These are phyloP conservation scores for Penicillium psychrofluorescens DNA, from an alignment of 495 filamentous ascomycete genomes.

Conservation along the genomic window DNA sequence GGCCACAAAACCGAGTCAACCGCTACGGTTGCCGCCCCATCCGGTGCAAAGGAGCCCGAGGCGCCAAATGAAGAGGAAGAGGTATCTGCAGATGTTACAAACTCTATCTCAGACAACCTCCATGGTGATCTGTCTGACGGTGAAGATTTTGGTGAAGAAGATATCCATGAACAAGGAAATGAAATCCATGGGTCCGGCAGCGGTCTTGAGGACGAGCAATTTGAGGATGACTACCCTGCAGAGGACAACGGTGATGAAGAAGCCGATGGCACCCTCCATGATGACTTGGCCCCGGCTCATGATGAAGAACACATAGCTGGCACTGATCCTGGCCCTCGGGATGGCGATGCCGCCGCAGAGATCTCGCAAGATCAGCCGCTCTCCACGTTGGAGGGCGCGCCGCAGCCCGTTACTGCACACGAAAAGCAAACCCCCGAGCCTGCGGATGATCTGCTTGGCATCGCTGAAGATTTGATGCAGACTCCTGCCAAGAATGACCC, in stretches of 20 bases:
- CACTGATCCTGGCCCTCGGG: constrained; percentile 10
- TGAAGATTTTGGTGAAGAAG: constrained; percentile 9
- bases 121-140: constrained; percentile 2
- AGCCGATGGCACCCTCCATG: neutral
- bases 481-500: constrained; percentile 13
- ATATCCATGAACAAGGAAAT: constrained; percentile 11
- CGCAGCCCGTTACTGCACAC: constrained; percentile 3
- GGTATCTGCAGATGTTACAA: constrained; percentile 3
- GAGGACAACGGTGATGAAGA: neutral
- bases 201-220: constrained; percentile 8
- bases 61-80: constrained; percentile 11
- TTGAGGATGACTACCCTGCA: neutral
- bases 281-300: neutral
- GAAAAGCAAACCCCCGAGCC: constrained; percentile 14
- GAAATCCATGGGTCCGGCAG: constrained; percentile 10
- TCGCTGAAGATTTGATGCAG: constrained; percentile 25
- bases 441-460: constrained; percentile 24
- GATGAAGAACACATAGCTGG: constrained; percentile 2
- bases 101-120: constrained; percentile 3
- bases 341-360: constrained; percentile 14
- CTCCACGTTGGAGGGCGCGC: constrained; percentile 6
- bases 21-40: constrained; percentile 17
- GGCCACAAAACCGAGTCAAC: constrained; percentile 26
- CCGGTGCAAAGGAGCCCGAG: constrained; percentile 8
- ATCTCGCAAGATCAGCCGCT: constrained; percentile 8